These are phyloP conservation scores for Rhododendron henanense DNA, from an alignment of 148 eudicot genomes.

Conservation along the genomic window DNA sequence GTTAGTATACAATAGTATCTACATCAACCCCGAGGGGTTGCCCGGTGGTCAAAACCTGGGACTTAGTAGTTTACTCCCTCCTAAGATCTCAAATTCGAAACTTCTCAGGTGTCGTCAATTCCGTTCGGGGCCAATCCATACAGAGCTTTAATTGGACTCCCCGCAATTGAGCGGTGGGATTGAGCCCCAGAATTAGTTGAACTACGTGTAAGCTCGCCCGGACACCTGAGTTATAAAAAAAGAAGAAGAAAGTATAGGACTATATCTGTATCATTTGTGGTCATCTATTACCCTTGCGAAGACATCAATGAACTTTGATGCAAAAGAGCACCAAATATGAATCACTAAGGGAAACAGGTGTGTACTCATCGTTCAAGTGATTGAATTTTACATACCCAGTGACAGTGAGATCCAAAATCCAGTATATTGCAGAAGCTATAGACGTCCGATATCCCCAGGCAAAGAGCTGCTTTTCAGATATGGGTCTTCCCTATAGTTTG, in stretches of 20 bases:
- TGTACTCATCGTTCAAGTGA: neutral
- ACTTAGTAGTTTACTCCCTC: too few relatives aligned
- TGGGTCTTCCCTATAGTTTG: slow-evolving; percentile 50
- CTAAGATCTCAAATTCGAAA: too few relatives aligned
- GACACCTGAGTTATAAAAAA: too few relatives aligned
- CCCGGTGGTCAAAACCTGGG: too few relatives aligned
- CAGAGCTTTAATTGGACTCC: too few relatives aligned
- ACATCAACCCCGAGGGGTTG: too few relatives aligned
- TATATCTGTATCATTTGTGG: neutral
- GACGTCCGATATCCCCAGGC: slow-evolving; percentile 15
- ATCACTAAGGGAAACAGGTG: neutral
- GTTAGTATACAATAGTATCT: neutral
- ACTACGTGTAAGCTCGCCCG: too few relatives aligned
- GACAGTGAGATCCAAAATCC: neutral
- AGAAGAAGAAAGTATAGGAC: too few relatives aligned
- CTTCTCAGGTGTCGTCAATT: too few relatives aligned
- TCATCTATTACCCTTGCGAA: neutral
- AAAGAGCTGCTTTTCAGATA: slow-evolving; percentile 31
- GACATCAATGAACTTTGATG: neutral
- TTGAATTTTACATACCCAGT: neutral
- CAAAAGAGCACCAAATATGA: neutral
- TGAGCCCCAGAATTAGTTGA: too few relatives aligned
- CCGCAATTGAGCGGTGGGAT: too few relatives aligned
- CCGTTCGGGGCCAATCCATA: too few relatives aligned
- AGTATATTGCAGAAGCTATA: neutral